A percentile compares a stretch with the other conserved stretches of the same genome.
These are phyloP conservation scores for Alternaria rosae DNA, from an alignment of 2,329 filamentous ascomycete species.

Conservation along the genomic window DNA sequence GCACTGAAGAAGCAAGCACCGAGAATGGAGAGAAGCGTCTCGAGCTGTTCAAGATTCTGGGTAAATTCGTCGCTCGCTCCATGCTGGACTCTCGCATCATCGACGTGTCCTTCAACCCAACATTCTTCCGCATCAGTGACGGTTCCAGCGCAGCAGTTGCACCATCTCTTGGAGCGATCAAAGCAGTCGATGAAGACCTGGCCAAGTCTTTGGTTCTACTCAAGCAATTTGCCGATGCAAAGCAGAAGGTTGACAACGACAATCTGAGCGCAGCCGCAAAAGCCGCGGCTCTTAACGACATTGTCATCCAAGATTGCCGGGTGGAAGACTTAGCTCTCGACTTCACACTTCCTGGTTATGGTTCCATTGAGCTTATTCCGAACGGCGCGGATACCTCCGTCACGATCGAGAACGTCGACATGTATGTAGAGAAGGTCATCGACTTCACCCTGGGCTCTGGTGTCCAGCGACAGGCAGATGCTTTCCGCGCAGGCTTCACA, in stretches of 20 bases:
- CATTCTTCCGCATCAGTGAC: slow-evolving; percentile 94
- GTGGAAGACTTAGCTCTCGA: slow-evolving; percentile 91
- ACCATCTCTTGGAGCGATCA: slow-evolving; percentile 87
- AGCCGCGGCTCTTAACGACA: slow-evolving; percentile 70
- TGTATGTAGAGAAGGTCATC: slow-evolving; percentile 87
- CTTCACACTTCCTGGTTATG: slow-evolving; percentile 91
- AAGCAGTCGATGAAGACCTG: slow-evolving; percentile 84
- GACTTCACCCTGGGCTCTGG: slow-evolving; percentile 90
- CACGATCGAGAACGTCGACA: slow-evolving; percentile 88
- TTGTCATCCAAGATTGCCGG: slow-evolving; percentile 76
- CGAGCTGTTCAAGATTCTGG: slow-evolving; percentile 88
- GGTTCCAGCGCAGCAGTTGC: slow-evolving; percentile 67
- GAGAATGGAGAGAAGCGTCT: slow-evolving; percentile 88
- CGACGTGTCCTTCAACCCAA: slow-evolving; percentile 95
- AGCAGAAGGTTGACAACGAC: slow-evolving; percentile 79
- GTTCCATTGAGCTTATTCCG: slow-evolving; percentile 79
- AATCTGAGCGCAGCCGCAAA: slow-evolving; percentile 74
- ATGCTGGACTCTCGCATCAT: slow-evolving; percentile 99
- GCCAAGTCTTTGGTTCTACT: slow-evolving; percentile 86
- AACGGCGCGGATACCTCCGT: slow-evolving; percentile 78
- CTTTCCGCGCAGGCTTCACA: slow-evolving; percentile 90
- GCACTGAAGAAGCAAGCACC: slow-evolving; percentile 73
- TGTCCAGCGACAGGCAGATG: slow-evolving; percentile 86
- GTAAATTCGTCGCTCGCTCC: slow-evolving; percentile 95
- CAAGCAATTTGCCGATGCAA: slow-evolving; percentile 84